Base-by-base conservation (phyloP, 331 rosid species). In the Ulmus americana region DNA sequence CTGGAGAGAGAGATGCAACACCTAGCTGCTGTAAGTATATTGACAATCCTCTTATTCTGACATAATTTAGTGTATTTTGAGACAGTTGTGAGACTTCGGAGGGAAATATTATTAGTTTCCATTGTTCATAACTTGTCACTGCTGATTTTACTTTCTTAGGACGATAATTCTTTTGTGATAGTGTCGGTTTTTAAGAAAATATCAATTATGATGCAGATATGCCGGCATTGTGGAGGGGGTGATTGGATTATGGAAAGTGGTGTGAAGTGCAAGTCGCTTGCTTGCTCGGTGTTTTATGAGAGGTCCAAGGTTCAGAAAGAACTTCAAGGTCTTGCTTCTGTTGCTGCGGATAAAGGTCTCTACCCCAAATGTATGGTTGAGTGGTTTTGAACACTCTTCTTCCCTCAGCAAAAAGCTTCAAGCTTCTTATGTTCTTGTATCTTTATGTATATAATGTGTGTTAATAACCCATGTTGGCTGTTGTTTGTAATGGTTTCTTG, bases 151-250 rank as follows among this genome's bases (percentile, higher is more conserved):
- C 18, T 10, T 47, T 5, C 14, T 16, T 48, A 5, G n/a, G 13
- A 48, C 14, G 18, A 48, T 48, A 5, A 10, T 48, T 10, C 35
- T 28, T 47, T 47, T 47, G 68, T 22, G 1, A 28, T 28, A 12
- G 39, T 56, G 20, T 22, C 6, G 14, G 10, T 63, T 10, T 63
- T 38, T 56, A 10, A 12, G n/a, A 10, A 5, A 18, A 6, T 45
- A 63, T 39, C 42, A 18, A 4, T 43, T 16, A 57, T 66, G 49
- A 52, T 73, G 75, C 80, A 90, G 97, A 78, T 91, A 69, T 91
- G 97, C 76, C 85, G 80, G 39, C 95, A 91, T 68, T 88, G 96
- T 68, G 96, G 90, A 70, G 97, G 94, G 0, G 97, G 90, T 5
- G 94, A 85, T 28, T 77, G 79, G 79, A 74, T 85, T 57, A 64